These are phyloP conservation scores for Hypericum perforatum DNA, from an alignment of 345 rosid genomes.

Conservation along the genomic window DNA sequence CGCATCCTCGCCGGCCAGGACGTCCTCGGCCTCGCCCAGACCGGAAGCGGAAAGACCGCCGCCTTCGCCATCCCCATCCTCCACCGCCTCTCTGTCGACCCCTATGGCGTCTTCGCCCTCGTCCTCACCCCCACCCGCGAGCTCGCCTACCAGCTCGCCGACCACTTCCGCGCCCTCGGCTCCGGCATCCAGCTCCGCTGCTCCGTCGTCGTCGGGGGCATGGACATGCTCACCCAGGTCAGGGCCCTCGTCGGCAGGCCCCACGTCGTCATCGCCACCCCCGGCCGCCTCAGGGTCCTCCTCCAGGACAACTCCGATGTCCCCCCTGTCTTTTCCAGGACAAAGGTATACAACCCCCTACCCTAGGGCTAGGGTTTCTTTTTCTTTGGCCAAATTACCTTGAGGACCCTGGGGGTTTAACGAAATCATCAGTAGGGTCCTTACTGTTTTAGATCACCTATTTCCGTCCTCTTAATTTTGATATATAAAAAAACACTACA, in stretches of 20 bases:
- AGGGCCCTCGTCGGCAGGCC: conserved; percentile 55
- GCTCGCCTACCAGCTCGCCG: conserved; percentile 87
- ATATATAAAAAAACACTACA: too few relatives aligned
- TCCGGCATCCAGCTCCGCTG: conserved; percentile 73
- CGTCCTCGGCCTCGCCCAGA: conserved; percentile 82
- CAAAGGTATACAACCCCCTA: conserved; percentile 66
- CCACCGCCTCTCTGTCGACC: conserved; percentile 68
- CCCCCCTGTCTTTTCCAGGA: conserved; percentile 59
- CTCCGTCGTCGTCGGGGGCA: conserved; percentile 80
- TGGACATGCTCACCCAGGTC: conserved; percentile 78
- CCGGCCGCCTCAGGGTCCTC: conserved; percentile 82
- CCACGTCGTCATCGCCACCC: conserved; percentile 81
- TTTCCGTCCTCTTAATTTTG: too few relatives aligned
- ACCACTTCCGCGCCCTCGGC: conserved; percentile 88
- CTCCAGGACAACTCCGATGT: conserved; percentile 73
- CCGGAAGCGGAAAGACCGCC: conserved; percentile 92
- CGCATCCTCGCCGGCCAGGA: conserved; percentile 60
- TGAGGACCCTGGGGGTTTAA: too few relatives aligned
- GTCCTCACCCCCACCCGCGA: conserved; percentile 94
- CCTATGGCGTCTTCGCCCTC: conserved; percentile 67
- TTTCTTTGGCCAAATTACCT: too few relatives aligned
- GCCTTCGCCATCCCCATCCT: conserved; percentile 93
- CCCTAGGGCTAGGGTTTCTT: too few relatives aligned
- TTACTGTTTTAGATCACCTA: too few relatives aligned
- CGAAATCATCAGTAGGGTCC: too few relatives aligned